Evolutionary conservation across 345 rosid species (phyloP), one percentile per base, ranked within the genome.

Genomic region (Eucalyptus guilfoylei): DNA sequence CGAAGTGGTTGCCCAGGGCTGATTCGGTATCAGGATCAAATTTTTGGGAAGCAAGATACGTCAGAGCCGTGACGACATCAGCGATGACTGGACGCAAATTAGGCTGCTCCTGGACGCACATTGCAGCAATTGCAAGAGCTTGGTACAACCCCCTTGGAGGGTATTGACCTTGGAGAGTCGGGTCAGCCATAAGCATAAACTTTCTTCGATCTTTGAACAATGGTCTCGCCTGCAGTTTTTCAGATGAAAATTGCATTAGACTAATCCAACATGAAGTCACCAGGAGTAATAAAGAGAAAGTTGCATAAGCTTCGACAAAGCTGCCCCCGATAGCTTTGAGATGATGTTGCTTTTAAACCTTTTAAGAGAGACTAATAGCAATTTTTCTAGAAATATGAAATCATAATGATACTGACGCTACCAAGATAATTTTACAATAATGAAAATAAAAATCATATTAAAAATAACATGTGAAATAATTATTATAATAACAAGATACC

Each of bases 31-130:
- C 94, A 24, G 97, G 96, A 62, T 92, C 94, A 67, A 91, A 94
- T 80, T 93, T 95, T 58, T 96, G 98, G 30, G 96, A 94, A 60
- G 99, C 97, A 54, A 97, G 99, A 91, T 96, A 96, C 21, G 94
- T 52, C 87, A 96, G 92, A 24, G 99, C 99, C 23, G 96, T 96
- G 91, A 97, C 98, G 37, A 97, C 99, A 93, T 96, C 99, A 21
- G 98, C 97, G 50, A 97, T 92, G 86, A 93, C 90, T 11, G 98
- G 99, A 87, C 99, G 94, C 92, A 95, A 93, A 88, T 94, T 93
- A 64, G 99, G 97, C 92, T 96, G 96, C 88, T 96, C 98, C 90
- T 95, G 96, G 40, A 96, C 97, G 80, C 99, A 96, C 99, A 97
- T 96, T 26, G 97, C 96, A 26, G 99, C 99, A 85, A 97, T 95